These are phyloP conservation scores for Boletus semigastroideus DNA, from an alignment of 1,284 basidiomycete species.

Conservation along the genomic window DNA sequence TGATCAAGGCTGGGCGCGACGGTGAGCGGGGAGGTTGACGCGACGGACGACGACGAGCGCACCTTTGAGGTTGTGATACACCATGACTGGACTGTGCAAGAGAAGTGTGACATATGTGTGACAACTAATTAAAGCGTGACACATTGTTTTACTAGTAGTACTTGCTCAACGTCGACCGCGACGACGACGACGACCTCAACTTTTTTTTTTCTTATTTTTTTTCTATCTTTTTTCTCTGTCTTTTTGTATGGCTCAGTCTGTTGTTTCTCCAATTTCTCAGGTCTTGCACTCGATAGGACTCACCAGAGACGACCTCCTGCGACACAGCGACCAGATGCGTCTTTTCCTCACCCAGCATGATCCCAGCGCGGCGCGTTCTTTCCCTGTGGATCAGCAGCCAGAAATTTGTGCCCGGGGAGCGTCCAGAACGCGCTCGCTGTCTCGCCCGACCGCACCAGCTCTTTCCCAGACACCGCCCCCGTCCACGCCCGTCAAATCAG, in stretches of 20 bases:
- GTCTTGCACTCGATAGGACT: constrained; percentile 65
- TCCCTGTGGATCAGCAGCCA: constrained; percentile 37
- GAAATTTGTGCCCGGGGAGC: constrained; percentile 36
- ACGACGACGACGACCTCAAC: constrained; percentile 18
- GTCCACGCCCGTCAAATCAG: constrained; percentile 59
- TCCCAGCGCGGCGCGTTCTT: constrained; percentile 42
- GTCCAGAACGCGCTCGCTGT: constrained; percentile 51
- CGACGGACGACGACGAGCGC: constrained; percentile 20
- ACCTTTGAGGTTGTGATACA: constrained; percentile 93
- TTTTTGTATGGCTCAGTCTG: constrained; percentile 22
- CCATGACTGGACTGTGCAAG: constrained; percentile 46
- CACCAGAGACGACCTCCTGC: constrained; percentile 65
- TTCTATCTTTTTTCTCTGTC: constrained; percentile 1
- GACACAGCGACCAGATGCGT: constrained; percentile 71
- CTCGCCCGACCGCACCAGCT: constrained; percentile 45
- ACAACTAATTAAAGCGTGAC: constrained; percentile 22
- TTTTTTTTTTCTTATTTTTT: not conserved
- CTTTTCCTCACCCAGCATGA: constrained; percentile 62
- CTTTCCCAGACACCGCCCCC: constrained; percentile 40
- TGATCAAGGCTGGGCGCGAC: constrained; percentile 76
- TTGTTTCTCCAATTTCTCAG: constrained; percentile 57
- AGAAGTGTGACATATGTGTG: constrained; percentile 24
- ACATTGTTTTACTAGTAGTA: not conserved
- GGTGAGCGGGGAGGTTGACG: constrained; percentile 15
- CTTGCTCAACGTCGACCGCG: constrained; percentile 18